Evolutionary conservation across 306 rosid species (phyloP).

Genomic region (Sesbania bispinosa): DNA sequence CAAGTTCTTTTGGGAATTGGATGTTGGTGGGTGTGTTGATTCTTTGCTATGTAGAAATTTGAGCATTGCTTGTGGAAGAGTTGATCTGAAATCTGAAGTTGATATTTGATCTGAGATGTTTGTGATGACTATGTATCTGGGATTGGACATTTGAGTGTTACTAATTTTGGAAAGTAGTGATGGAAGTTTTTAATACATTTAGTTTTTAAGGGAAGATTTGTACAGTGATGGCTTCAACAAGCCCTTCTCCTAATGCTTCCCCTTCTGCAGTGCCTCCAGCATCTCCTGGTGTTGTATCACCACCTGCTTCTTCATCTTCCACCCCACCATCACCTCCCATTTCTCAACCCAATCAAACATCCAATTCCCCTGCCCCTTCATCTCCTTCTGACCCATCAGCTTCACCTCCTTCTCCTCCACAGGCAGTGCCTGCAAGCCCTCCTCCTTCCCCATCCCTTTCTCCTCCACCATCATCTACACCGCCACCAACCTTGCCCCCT

Average conservation of each 20-base stretch:
- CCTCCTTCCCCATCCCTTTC: conserved; percentile 45
- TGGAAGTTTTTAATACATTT: conserved; percentile 37
- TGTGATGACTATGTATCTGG: background rate
- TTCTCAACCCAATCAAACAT: conserved; percentile 35
- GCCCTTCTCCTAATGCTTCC: conserved; percentile 68
- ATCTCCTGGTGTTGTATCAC: conserved; percentile 28
- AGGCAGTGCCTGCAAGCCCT: conserved; percentile 33
- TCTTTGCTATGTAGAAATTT: background rate
- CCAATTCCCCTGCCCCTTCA: conserved; percentile 39
- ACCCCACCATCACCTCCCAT: conserved; percentile 39
- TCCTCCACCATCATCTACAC: conserved; percentile 32
- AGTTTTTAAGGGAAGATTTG: conserved; percentile 29
- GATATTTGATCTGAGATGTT: conserved; percentile 28
- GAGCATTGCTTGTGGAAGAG: conserved; percentile 7
- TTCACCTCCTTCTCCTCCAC: conserved; percentile 44
- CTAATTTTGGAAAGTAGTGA: conserved; percentile 16
- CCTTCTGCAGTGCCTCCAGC: conserved; percentile 65
- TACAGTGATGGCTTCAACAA: conserved; percentile 55
- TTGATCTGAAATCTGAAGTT: conserved; percentile 29
- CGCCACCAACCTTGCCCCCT: conserved; percentile 27
- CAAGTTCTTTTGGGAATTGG: conserved; percentile 11
- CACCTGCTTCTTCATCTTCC: conserved; percentile 31
- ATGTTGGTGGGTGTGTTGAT: conserved; percentile 22
- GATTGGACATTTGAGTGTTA: conserved; percentile 16
- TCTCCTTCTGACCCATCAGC: conserved; percentile 43